Percentiles rank a stretch among this genome's conserved stretches.
phyloP scores from a whole-genome alignment of 768 basidiomycete species.

The Psilocybe azurescens region DNA sequence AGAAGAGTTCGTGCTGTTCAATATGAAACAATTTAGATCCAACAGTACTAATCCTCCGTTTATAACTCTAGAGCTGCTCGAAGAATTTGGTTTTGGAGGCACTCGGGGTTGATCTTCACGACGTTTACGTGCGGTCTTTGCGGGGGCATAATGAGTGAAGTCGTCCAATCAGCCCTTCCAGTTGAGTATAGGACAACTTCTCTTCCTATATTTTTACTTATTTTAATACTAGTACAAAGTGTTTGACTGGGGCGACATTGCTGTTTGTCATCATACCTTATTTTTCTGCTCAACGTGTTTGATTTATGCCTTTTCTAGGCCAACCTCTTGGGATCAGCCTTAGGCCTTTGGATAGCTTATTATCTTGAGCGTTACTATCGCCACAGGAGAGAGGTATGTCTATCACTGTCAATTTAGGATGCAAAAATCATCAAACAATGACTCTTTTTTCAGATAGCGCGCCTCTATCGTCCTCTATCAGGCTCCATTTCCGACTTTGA shows the following conservation, averaged over 20 bases:
- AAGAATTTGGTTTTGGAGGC: slow-evolving; percentile 88
- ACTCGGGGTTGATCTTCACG: slow-evolving; percentile 72
- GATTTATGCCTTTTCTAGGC: slow-evolving; percentile 52
- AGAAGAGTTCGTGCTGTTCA: slow-evolving; percentile 68
- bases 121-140: slow-evolving; percentile 74
- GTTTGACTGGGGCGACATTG: slow-evolving; percentile 75
- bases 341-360: slow-evolving; percentile 71
- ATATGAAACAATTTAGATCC: not conserved
- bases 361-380: slow-evolving; percentile 79
- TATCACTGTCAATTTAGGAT: not conserved
- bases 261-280: slow-evolving; percentile 44
- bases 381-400: slow-evolving; percentile 72
- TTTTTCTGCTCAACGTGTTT: not conserved
- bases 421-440: not conserved
- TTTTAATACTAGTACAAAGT: slow-evolving; percentile 58
- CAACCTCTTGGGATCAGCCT: slow-evolving; percentile 73
- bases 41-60: not conserved
- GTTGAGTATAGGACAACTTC: slow-evolving; percentile 44
- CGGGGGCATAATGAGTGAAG: slow-evolving; percentile 81
- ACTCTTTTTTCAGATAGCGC: slow-evolving; percentile 59
- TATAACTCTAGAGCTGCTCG: slow-evolving; percentile 65
- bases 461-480: slow-evolving; percentile 76
- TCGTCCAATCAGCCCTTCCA: slow-evolving; percentile 81
- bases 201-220: not conserved
- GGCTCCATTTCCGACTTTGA: slow-evolving; percentile 58